These are phyloP conservation scores for Geranium brycei DNA, from an alignment of 345 rosid species.

Conservation along the genomic window DNA sequence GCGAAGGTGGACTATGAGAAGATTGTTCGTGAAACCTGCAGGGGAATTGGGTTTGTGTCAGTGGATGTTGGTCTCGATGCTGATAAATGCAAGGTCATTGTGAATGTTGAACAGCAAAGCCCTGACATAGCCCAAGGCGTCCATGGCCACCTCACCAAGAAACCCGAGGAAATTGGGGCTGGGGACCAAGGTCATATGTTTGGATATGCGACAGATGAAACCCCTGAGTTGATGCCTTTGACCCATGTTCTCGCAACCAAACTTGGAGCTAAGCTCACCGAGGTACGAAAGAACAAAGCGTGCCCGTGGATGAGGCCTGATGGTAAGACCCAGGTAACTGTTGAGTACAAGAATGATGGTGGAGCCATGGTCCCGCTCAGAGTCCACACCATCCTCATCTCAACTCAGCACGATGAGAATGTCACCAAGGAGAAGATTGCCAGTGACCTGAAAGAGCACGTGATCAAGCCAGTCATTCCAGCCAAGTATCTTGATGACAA, in stretches of 20 bases:
- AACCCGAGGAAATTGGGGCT: too few relatives aligned
- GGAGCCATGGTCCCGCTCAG: conserved; percentile 9
- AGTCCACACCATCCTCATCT: conserved; percentile 8
- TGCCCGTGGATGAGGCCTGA: conserved; percentile 12
- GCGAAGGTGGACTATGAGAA: conserved; percentile 9
- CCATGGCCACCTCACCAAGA: too few relatives aligned
- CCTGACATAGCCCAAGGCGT: too few relatives aligned
- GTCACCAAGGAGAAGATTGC: conserved; percentile 10
- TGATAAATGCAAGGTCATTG: not conserved
- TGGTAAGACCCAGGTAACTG: conserved; percentile 9
- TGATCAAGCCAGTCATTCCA: not conserved
- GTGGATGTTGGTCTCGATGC: conserved; percentile 14
- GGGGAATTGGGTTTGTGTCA: conserved; percentile 12
- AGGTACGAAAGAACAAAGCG: conserved; percentile 6
- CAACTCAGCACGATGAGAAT: conserved; percentile 7
- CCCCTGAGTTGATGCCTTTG: conserved; percentile 6
- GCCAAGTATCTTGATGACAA: conserved; percentile 7
- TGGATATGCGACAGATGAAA: conserved; percentile 8
- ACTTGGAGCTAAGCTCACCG: conserved; percentile 10
- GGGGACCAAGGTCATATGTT: too few relatives aligned
- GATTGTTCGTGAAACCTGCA: not conserved
- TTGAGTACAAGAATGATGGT: conserved; percentile 8
- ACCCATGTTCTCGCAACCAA: conserved; percentile 8
- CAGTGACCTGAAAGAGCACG: not conserved
- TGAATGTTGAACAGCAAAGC: too few relatives aligned